Evolutionary conservation across 805 yeast genomes (phyloP), one percentile per base, ranked within the genome.

Genomic region (Candida dajiaensis): DNA sequence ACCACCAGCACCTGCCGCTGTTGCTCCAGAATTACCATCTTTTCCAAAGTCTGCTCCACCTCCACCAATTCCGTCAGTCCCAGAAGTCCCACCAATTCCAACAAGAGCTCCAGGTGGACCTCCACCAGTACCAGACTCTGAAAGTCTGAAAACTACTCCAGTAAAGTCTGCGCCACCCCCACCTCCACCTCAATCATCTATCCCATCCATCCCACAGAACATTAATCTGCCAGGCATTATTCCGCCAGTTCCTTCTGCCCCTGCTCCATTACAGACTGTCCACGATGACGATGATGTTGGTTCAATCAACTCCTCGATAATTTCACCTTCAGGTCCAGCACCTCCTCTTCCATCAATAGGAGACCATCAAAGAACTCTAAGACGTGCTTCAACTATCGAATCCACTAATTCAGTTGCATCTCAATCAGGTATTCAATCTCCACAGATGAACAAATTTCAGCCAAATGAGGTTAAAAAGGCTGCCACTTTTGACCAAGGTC

Each of bases 31-130:
- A 19, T 19, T 42, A 12, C 42, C 39, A n/a, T 43, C 50, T 16
- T 25, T 37, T 22, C 50, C 57, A 12, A 41, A 13, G 26, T 38
- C 40, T 31, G 48, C 56, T 26, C 56, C 50, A 25, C 56, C 60
- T 4, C 56, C 61, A 41, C 44, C 61, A 15, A 33, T 35, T 35
- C 51, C 64, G 4, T 52, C 61, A 10, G 45, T 55, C 7, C 44
- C 44, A 40, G 25, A 53, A 18, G 28, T 38, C 16, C 47, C 55
- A 29, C 45, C 45, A n/a, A 57, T 61, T 8, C 57, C 63, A 28
- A 41, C 58, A 21, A 33, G 36, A 33, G 36, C 36, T 9, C 57
- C 58, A 23, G 47, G 57, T 11, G 50, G 56, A 37, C 46, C 61
- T 13, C 50, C 64, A 8, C 51, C 62, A 10, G 35, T 51, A 20